Evolutionary conservation across 768 basidiomycete genomes (phyloP).

Genomic region (Strobilomyces dryophilus): DNA sequence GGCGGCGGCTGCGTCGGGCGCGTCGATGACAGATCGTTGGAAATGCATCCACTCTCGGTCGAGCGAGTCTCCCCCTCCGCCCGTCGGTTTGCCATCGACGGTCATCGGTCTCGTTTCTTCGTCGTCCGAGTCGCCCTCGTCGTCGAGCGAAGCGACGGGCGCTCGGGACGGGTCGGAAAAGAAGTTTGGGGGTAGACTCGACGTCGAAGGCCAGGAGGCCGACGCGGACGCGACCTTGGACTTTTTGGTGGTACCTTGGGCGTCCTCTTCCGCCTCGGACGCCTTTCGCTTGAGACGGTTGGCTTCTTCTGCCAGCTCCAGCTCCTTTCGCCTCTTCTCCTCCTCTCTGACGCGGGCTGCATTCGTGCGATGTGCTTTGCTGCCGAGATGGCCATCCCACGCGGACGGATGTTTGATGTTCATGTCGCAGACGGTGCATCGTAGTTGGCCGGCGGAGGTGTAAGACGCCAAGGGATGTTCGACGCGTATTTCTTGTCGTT

Average conservation of each 20-base stretch:
- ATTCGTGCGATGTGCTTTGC: conserved; percentile 71
- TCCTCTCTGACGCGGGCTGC: conserved; percentile 56
- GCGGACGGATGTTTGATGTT: conserved; percentile 71
- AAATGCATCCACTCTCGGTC: conserved; percentile 76
- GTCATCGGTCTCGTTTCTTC: conserved; percentile 21
- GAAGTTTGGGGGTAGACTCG: conserved; percentile 61
- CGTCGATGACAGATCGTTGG: conserved; percentile 56
- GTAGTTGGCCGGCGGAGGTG: conserved; percentile 58
- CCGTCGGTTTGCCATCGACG: not conserved
- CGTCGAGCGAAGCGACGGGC: conserved; percentile 33
- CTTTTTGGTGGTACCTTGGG: conserved; percentile 26
- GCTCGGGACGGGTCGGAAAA: conserved; percentile 72
- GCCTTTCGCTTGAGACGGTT: conserved; percentile 33
- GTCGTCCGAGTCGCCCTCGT: conserved; percentile 44
- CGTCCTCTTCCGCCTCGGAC: conserved; percentile 24
- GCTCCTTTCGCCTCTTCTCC: conserved; percentile 40
- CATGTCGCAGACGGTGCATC: conserved; percentile 61
- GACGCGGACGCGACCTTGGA: conserved; percentile 18
- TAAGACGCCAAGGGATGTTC: conserved; percentile 74
- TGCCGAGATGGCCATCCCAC: conserved; percentile 86
- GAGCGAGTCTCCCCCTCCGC: conserved; percentile 29
- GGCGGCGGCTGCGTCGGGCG: conserved; percentile 39
- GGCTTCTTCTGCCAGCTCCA: conserved; percentile 34
- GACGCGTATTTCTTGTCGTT: conserved; percentile 70
- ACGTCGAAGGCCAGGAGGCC: conserved; percentile 9